A percentile compares a stretch with the other conserved stretches of the same genome.
These are phyloP conservation scores for Claviceps sp. DNA, from an alignment of 2,329 filamentous ascomycete species.

Conservation along the genomic window DNA sequence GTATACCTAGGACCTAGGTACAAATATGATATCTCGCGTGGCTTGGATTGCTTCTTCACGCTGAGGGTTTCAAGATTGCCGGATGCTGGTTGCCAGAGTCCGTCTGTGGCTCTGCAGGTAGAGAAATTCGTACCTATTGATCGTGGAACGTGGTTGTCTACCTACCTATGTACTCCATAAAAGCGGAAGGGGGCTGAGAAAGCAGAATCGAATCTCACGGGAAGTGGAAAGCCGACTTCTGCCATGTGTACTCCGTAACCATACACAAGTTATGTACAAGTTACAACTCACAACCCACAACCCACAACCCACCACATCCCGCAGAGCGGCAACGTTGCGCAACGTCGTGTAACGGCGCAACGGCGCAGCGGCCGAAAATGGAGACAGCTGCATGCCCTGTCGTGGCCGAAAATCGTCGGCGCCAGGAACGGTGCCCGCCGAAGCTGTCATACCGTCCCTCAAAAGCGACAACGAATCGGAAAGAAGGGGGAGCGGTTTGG, in stretches of 20 bases:
- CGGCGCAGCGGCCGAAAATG: neutral
- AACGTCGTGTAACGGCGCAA: neutral
- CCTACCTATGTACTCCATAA: too few relatives aligned
- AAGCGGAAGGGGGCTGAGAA: too few relatives aligned
- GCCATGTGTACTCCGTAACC: neutral
- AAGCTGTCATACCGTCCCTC: neutral
- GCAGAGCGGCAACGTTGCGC: neutral
- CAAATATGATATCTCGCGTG: too few relatives aligned
- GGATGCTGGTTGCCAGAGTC: too few relatives aligned
- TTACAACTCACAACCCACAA: neutral
- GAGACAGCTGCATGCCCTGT: neutral
- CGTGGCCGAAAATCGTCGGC: constrained; percentile 3
- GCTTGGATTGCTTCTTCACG: too few relatives aligned
- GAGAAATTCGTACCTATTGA: too few relatives aligned
- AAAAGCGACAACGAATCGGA: neutral
- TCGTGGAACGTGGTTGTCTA: too few relatives aligned
- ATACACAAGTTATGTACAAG: neutral
- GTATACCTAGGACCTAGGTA: too few relatives aligned
- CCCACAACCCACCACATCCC: neutral
- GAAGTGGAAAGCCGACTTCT: neutral
- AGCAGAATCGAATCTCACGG: too few relatives aligned
- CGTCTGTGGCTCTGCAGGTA: too few relatives aligned
- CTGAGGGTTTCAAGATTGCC: too few relatives aligned
- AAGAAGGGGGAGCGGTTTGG: neutral
- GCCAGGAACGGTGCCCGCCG: neutral